Evolutionary conservation across 1,139 yeast species (phyloP).

Genomic region (Protomyces pachydermus): DNA sequence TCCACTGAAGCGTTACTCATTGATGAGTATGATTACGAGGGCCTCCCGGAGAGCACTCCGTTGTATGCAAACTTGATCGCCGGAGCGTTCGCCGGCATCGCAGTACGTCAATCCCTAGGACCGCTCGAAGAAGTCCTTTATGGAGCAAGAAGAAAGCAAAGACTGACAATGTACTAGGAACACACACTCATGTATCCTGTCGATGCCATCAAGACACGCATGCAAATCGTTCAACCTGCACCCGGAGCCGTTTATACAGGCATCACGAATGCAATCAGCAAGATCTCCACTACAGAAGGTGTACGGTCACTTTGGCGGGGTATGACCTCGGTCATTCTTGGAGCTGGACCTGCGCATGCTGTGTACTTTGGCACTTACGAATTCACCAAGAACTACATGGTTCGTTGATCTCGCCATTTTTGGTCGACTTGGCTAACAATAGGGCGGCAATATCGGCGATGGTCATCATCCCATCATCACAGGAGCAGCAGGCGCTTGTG

Average conservation of each 20-base stretch:
- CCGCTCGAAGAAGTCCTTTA: background rate
- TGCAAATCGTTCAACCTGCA: constrained; percentile 62
- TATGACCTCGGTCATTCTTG: constrained; percentile 82
- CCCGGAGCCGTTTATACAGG: constrained; percentile 44
- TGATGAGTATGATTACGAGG: constrained; percentile 65
- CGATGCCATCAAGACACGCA: constrained; percentile 84
- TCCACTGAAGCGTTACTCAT: constrained; percentile 19
- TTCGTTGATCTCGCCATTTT: background rate
- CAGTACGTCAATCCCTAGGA: constrained; percentile 41
- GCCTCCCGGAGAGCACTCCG: constrained; percentile 84
- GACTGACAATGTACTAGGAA: constrained; percentile 44
- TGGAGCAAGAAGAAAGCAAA: background rate
- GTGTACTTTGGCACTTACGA: constrained; percentile 96
- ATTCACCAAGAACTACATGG: constrained; percentile 56
- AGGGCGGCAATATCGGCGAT: constrained; percentile 45
- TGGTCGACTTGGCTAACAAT: background rate
- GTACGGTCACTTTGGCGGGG: constrained; percentile 91
- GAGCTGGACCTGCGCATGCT: constrained; percentile 99
- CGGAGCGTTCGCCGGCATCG: constrained; percentile 96
- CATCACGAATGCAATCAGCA: constrained; percentile 58
- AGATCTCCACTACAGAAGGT: constrained; percentile 84
- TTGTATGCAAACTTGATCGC: constrained; percentile 76
- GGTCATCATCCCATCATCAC: constrained; percentile 77
- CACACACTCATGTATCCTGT: constrained; percentile 96
- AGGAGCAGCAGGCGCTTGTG: constrained; percentile 85